Evolutionary conservation across 2,329 filamentous ascomycete species (phyloP).

Genomic region (Exserohilum rostratum): DNA sequence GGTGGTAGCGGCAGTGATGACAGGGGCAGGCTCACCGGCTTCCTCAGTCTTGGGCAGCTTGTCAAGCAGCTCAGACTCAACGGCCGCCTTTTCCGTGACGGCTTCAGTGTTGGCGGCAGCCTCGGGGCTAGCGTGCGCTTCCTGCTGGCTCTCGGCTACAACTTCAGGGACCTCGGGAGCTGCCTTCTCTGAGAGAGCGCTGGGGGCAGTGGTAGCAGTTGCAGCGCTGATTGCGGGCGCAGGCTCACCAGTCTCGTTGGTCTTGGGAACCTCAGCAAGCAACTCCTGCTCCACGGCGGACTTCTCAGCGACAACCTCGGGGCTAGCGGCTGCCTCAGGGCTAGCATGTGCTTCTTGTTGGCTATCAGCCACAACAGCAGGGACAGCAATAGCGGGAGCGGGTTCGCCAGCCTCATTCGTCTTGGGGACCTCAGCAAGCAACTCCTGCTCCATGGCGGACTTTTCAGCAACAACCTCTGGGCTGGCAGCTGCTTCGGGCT

Average conservation of each 20-base stretch:
- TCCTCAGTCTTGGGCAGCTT: slow-evolving; percentile 12
- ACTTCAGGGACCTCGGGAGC: slow-evolving; percentile 58
- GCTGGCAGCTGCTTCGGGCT: slow-evolving; percentile 70
- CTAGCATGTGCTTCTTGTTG: slow-evolving; percentile 67
- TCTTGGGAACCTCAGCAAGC: slow-evolving; percentile 63
- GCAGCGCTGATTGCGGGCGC: slow-evolving; percentile 25
- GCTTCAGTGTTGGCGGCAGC: slow-evolving; percentile 69
- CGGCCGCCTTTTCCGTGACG: slow-evolving; percentile 71
- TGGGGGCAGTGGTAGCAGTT: slow-evolving; percentile 20
- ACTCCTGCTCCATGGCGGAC: slow-evolving; percentile 72
- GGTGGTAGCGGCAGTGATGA: slow-evolving; percentile 21
- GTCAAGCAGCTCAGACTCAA: slow-evolving; percentile 72
- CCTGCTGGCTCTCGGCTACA: slow-evolving; percentile 73
- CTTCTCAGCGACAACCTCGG: slow-evolving; percentile 73
- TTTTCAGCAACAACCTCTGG: slow-evolving; percentile 72
- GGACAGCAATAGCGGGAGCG: slow-evolving; percentile 44
- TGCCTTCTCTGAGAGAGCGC: slow-evolving; percentile 28
- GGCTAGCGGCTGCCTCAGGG: slow-evolving; percentile 70
- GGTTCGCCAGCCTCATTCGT: slow-evolving; percentile 49
- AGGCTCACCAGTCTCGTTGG: slow-evolving; percentile 50
- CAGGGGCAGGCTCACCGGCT: slow-evolving; percentile 37
- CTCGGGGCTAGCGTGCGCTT: slow-evolving; percentile 67
- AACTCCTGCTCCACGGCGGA: slow-evolving; percentile 74
- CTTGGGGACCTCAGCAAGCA: slow-evolving; percentile 53
- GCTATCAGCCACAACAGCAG: slow-evolving; percentile 72